Evolutionary conservation across 495 filamentous ascomycete species (phyloP), one percentile per base, ranked within the genome.

Genomic region (Antarctomyces pellizariae): DNA sequence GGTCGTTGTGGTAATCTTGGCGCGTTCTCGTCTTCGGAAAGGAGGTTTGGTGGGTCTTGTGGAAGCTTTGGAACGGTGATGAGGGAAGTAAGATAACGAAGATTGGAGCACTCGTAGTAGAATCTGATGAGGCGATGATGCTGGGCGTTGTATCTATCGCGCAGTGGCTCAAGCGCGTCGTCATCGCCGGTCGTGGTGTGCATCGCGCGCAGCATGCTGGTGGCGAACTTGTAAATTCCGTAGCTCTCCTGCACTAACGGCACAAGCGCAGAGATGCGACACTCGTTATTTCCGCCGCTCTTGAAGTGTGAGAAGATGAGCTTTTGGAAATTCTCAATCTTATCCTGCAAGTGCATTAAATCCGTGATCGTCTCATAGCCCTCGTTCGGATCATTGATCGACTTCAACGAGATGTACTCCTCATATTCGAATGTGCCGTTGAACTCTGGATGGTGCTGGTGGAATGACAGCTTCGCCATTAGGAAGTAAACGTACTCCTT

Each of bases 351-450:
- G 8, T 66, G 71, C 89, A 95, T 93, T 18, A 97, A 62, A 46
- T 97, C 89, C 41, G 68, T 75, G 31, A 95, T 93, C 2, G 86
- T 92, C 49, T 95, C 86, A 43, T 93, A 97, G 57, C 86, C 86
- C 53, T 97, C 86, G 43, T 97, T 93, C 7, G 89, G 86, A 55
- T 97, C 86, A 50, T 93, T 91, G 53, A 90, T 95, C 3, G 77
- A 74, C 54, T 93, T 93, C 47, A 97, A 59, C 41, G 79, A 92
- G 47, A 95, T 83, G 47, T 97, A 97, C 43, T 97, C 86, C 57
- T 93, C 86, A 37, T 97, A 97, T 44, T 97, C 86, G 42, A 95
- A 95, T 14, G 86, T 70, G 64, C 86, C 86, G 48, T 95, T 95
- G 60, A 97, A 97, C 49, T 92, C 86, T 7, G 80, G 83, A 49